Conservation (phyloP, 202 grass and related monocot genomes). For the Zizania palustris region DNA sequence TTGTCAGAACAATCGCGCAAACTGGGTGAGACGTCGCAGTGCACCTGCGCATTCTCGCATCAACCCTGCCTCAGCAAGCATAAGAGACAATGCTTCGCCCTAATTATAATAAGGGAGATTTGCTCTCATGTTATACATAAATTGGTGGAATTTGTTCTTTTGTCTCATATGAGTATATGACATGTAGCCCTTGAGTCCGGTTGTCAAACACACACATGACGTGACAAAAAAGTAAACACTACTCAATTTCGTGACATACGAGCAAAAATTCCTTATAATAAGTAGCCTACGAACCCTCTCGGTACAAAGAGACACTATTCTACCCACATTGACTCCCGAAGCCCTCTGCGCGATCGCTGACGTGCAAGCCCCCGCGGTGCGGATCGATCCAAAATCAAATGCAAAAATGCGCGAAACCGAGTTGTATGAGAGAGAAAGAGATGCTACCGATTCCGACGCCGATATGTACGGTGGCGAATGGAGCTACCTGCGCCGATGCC, state of each 20-base stretch:
- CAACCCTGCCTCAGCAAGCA: neutral
- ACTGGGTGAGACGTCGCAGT: neutral
- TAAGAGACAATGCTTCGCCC: slow-evolving; percentile 2
- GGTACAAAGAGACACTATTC: neutral
- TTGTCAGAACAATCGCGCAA: neutral
- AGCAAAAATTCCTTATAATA: too few relatives aligned
- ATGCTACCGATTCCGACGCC: slow-evolving; percentile 50
- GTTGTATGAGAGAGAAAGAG: neutral
- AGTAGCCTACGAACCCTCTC: neutral
- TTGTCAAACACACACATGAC: too few relatives aligned
- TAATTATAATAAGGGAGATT: too few relatives aligned
- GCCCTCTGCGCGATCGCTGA: neutral
- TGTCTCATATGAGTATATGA: too few relatives aligned
- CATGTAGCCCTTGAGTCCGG: too few relatives aligned
- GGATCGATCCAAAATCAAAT: neutral
- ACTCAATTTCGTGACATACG: too few relatives aligned
- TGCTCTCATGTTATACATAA: too few relatives aligned
- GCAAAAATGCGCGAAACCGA: neutral
- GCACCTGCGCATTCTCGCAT: neutral
- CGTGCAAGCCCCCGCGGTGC: too few relatives aligned
- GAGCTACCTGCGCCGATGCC: slow-evolving; percentile 31
- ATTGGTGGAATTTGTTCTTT: too few relatives aligned
- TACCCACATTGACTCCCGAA: neutral
- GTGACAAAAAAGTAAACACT: too few relatives aligned
- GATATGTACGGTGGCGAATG: slow-evolving; percentile 49